Evolutionary conservation across 2,329 filamentous ascomycete genomes (phyloP).

Genomic region (Neurospora crassa): DNA sequence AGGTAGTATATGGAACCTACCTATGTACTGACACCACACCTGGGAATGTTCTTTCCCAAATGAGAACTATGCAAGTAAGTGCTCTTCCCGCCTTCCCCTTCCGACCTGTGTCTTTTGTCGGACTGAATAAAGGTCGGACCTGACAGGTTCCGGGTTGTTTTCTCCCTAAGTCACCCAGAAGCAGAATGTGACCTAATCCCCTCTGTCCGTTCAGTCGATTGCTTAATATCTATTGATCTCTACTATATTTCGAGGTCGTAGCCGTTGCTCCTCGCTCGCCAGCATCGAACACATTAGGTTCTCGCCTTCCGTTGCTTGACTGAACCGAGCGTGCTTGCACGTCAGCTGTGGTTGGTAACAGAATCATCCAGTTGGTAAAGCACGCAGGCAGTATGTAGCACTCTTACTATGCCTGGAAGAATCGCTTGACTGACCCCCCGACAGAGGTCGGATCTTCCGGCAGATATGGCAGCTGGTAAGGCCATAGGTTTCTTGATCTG

Average conservation of each 20-base stretch:
- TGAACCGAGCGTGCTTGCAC: not conserved
- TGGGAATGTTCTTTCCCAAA: not conserved
- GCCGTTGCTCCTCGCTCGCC: not conserved
- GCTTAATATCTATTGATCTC: not conserved
- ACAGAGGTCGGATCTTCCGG: constrained; percentile 10
- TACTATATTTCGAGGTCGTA: not conserved
- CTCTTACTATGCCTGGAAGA: not conserved
- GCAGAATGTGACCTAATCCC: not conserved
- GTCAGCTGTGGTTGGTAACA: not conserved
- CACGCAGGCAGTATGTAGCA: constrained; percentile 6
- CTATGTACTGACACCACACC: not conserved
- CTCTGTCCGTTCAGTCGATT: not conserved
- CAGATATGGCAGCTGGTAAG: constrained; percentile 6
- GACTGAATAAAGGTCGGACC: not conserved
- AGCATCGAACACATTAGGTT: not conserved
- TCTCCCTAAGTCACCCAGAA: not conserved
- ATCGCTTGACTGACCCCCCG: not conserved
- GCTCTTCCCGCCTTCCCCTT: not conserved
- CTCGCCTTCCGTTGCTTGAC: not conserved
- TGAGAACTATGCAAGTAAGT: not conserved
- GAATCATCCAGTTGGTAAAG: constrained; percentile 6
- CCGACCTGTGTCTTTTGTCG: not conserved
- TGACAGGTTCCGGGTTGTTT: not conserved
- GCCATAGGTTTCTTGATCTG: not conserved
- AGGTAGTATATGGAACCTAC: not conserved